Evolutionary conservation across 2,329 filamentous ascomycete species (phyloP), one percentile per base, ranked within the genome.

Genomic region (Stagonosporopsis rhizophila): DNA sequence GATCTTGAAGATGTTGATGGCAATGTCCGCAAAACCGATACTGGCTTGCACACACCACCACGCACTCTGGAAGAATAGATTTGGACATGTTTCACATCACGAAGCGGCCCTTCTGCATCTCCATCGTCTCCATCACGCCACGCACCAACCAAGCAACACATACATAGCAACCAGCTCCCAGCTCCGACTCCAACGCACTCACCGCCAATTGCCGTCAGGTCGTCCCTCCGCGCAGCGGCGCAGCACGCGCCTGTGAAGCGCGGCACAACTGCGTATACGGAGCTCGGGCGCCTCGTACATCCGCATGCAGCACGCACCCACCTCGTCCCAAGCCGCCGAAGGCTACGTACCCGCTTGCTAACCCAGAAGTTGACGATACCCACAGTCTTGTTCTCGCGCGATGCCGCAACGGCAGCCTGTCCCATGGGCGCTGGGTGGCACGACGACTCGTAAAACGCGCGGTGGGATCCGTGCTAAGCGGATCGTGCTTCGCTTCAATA

Each of bases 401-500:
- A 52, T 28, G 17, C 47, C 38, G 42, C 40, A 44, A 40, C n/a
- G 12, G 30, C 44, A 42, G 38, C 42, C 42, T 47, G 38, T 28
- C 27, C 38, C 30, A 8, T 46, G 22, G 37, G 42, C 38, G 12
- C 39, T 32, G 38, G 23, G 19, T 30, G 23, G 34, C 22, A 38
- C 37, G 8, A 14, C 53, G 47, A 56, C 19, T 56, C 44, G 27
- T 56, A 23, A 27, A 12, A 8, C 8, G 9, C 5, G 30, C 20
- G 12, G 37, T 23, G 23, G 42, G 41, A 51, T 38, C 47, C 12
- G 20, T 35, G 12, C 28, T 27, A 37, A 38, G 46, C 37, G 53
- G 53, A 52, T 48, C 48, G 53, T 52, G 53, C 53, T 56, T 47
- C 53, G 53, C 53, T 56, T 56, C 53, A 48, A 38, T 47, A 38